A percentile compares a stretch with the other conserved stretches of the same genome.
These are phyloP conservation scores for Knufia fluminis DNA, from an alignment of 2,329 filamentous ascomycete genomes.

Conservation along the genomic window DNA sequence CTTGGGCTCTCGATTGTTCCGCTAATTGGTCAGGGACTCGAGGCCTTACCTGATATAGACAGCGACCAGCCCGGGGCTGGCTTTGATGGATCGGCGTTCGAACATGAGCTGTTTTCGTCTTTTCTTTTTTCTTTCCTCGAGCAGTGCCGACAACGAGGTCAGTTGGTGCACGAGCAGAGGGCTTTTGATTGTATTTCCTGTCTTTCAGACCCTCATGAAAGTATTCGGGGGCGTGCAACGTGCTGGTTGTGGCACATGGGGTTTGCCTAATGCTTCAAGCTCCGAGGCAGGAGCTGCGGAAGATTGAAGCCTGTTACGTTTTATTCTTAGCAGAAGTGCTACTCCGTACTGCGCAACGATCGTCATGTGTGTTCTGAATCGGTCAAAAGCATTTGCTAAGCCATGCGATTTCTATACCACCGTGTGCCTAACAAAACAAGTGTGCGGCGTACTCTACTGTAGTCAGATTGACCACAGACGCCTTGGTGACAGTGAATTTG, in stretches of 20 bases:
- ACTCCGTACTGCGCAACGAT: neutral
- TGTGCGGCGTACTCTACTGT: no score
- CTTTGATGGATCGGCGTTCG: neutral
- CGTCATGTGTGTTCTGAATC: neutral
- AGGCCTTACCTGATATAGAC: neutral
- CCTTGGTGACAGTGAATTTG: no score
- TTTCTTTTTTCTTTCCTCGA: no score
- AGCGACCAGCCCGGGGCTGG: neutral
- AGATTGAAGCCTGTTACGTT: neutral
- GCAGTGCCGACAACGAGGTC: no score
- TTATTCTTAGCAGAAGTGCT: neutral
- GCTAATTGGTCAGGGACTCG: neutral
- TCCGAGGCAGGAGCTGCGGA: neutral
- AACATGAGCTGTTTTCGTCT: no score
- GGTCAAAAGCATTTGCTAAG: neutral
- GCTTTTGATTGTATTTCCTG: neutral
- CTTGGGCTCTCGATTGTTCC: neutral
- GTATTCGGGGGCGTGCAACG: no score
- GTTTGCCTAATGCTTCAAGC: no score
- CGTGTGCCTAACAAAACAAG: no score
- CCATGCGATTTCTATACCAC: neutral
- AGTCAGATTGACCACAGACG: no score
- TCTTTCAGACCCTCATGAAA: no score
- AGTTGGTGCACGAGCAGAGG: no score
- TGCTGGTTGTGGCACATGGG: no score